A percentile compares a stretch with the other conserved stretches of the same genome.
Conservation (phyloP, 2,329 filamentous ascomycete genomes). For the Cladosporium colombiae region DNA sequence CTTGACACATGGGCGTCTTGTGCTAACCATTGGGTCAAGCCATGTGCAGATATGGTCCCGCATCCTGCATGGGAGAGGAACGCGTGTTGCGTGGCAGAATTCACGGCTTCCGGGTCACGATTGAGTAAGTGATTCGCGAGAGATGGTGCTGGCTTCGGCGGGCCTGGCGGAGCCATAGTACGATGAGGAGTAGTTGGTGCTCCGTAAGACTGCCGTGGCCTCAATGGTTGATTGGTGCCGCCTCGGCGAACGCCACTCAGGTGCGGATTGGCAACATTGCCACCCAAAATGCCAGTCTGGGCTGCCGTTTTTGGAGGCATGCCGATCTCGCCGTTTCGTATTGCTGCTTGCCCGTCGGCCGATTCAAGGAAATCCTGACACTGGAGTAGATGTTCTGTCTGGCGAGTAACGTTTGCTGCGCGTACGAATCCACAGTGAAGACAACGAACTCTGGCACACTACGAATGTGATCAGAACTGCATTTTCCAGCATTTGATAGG, state of each 20-base stretch:
- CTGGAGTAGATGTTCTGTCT: slow-evolving; percentile 52
- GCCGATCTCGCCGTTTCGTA: slow-evolving; percentile 31
- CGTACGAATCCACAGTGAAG: slow-evolving; percentile 52
- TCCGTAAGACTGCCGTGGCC: slow-evolving; percentile 23
- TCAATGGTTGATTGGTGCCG: slow-evolving; percentile 18
- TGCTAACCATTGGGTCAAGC: slow-evolving; percentile 66
- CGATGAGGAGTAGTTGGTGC: slow-evolving; percentile 25
- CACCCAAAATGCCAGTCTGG: slow-evolving; percentile 44
- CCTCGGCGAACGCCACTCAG: slow-evolving; percentile 23
- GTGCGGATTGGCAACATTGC: slow-evolving; percentile 48
- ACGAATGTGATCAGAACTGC: not conserved
- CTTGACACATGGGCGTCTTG: slow-evolving; percentile 73
- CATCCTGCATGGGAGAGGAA: slow-evolving; percentile 67
- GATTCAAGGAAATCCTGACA: slow-evolving; percentile 49
- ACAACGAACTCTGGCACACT: slow-evolving; percentile 49
- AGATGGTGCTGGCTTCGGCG: slow-evolving; percentile 42
- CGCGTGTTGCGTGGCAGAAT: slow-evolving; percentile 62
- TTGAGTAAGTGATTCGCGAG: slow-evolving; percentile 61
- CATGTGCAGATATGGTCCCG: slow-evolving; percentile 58
- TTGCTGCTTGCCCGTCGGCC: slow-evolving; percentile 44
- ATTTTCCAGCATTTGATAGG: too few relatives aligned
- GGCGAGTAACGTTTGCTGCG: slow-evolving; percentile 54
- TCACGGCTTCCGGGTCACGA: slow-evolving; percentile 50
- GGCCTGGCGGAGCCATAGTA: slow-evolving; percentile 37
- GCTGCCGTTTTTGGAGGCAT: slow-evolving; percentile 23